Evolutionary conservation across 371 early-diverging fungal species (phyloP), one percentile per base, ranked within the genome.

Genomic region (Mucor circinelloides): DNA sequence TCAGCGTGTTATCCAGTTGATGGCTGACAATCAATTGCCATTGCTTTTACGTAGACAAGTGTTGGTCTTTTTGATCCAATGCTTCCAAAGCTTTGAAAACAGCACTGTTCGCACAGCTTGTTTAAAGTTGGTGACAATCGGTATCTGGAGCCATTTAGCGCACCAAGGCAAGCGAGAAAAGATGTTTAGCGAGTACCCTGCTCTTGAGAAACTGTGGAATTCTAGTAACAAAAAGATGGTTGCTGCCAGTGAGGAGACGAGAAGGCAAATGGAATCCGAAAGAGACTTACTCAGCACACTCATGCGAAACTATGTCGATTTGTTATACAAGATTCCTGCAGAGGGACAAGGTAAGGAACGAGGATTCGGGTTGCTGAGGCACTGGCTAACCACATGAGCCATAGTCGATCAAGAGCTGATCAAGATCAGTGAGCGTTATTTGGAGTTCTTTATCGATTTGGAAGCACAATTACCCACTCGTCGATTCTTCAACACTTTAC

Each of bases 381-480:
- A 9, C 8, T 1, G 34, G 9, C 34, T 34, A 6, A 34, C 9
- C 34, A 34, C 8, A 42, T 17, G 4, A 5, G 42, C 6, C 21
- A 25, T 13, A 84, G 85, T 70, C 28, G 70, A 76, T 54, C 54
- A 67, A 48, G 85, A 91, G 15, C 60, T 84, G 6, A 71, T 90
- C 28, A 74, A 75, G 25, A 94, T 90, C 60, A 84, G 86, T 64
- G 91, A 91, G 58, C 86, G 94, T 15, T 87, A 90, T 62, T 63
- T 97, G 28, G 97, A 97, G 73, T 83, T 98, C 32, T 68, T 98
- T 55, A 90, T 94, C 21, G 94, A 93, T 68, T 75, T 98, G 25
- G 89, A 90, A 69, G 82, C 93, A 17, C 98, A 97, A 78, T 75
- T 97, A 32, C 91, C 97, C 2, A 97, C 98, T 0, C 90, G 98